phyloP scores from a whole-genome alignment of 2,329 filamentous ascomycete species.

The Cercospora sp. region DNA sequence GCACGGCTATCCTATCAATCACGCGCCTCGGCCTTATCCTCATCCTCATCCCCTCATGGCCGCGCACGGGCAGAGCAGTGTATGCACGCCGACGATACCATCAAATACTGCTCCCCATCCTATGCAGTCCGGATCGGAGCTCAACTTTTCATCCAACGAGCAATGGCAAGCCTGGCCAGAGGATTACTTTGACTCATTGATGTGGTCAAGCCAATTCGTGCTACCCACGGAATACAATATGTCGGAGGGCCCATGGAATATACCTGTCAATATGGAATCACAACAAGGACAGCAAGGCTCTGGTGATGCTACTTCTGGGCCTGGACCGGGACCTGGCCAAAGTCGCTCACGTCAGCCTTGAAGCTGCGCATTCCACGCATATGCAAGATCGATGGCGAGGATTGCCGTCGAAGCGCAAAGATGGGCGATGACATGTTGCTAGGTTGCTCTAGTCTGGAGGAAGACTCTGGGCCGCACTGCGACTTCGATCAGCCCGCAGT shows the following conservation, averaged over 20 bases:
- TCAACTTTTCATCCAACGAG: conserved; percentile 2
- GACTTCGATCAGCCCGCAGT: neutral
- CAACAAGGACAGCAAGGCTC: neutral
- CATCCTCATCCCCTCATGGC: neutral
- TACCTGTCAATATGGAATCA: neutral
- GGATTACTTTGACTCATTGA: conserved; percentile 13
- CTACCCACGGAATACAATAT: conserved; percentile 7
- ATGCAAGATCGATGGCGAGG: neutral
- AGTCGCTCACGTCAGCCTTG: neutral
- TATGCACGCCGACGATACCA: neutral
- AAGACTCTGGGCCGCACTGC: neutral
- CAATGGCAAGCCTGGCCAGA: conserved; percentile 13
- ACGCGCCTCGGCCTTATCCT: neutral
- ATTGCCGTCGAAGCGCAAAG: neutral
- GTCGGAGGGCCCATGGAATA: neutral
- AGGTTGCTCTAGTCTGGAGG: neutral
- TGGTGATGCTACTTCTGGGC: neutral
- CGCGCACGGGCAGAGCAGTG: neutral
- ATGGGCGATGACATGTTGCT: neutral
- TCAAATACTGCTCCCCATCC: neutral
- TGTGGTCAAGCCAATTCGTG: conserved; percentile 13
- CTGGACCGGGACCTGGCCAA: neutral
- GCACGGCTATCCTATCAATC: neutral
- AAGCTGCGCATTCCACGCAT: neutral
- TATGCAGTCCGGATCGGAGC: neutral